phyloP scores from a whole-genome alignment of 768 basidiomycete species.

The Hemileccinum rubropunctum region DNA sequence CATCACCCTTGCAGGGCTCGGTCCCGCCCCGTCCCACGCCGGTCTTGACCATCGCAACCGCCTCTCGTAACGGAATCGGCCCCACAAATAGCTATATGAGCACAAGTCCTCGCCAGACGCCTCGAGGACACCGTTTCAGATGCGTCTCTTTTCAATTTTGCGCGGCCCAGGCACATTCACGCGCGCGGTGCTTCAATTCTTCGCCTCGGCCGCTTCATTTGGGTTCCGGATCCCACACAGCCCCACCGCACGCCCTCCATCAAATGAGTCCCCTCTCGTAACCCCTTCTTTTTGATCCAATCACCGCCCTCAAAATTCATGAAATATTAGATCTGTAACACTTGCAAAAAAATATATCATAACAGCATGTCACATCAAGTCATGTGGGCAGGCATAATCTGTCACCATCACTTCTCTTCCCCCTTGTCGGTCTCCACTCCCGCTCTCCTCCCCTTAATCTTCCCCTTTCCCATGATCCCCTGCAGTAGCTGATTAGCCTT shows the following conservation, averaged over 20 bases:
- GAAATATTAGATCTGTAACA: no score
- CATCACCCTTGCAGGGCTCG: conserved; percentile 7
- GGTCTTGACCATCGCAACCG: conserved; percentile 10
- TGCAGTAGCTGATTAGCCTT: conserved; percentile 74
- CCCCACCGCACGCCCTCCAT: conserved; percentile 9
- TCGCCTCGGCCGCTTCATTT: conserved; percentile 16
- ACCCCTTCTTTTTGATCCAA: conserved; percentile 19
- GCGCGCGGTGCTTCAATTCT: conserved; percentile 24
- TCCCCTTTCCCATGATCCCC: conserved; percentile 47
- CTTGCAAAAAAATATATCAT: neutral
- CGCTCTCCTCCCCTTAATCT: conserved; percentile 30
- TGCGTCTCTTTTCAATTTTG: conserved; percentile 25
- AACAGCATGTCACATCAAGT: conserved; percentile 18
- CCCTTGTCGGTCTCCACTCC: conserved; percentile 14
- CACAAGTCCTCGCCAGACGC: conserved; percentile 1
- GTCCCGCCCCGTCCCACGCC: conserved; percentile 23
- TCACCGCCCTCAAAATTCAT: neutral
- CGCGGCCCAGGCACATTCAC: conserved; percentile 22
- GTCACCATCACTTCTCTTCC: conserved; percentile 15
- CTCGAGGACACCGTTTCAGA: conserved; percentile 32
- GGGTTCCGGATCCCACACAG: conserved; percentile 21
- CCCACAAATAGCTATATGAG: conserved; percentile 26
- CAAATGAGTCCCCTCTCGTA: conserved; percentile 5
- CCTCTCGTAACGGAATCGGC: conserved; percentile 3
- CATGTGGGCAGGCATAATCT: conserved; percentile 33